phyloP scores from a whole-genome alignment of 805 yeast species.

The Nakazawaea laoshanensis region DNA sequence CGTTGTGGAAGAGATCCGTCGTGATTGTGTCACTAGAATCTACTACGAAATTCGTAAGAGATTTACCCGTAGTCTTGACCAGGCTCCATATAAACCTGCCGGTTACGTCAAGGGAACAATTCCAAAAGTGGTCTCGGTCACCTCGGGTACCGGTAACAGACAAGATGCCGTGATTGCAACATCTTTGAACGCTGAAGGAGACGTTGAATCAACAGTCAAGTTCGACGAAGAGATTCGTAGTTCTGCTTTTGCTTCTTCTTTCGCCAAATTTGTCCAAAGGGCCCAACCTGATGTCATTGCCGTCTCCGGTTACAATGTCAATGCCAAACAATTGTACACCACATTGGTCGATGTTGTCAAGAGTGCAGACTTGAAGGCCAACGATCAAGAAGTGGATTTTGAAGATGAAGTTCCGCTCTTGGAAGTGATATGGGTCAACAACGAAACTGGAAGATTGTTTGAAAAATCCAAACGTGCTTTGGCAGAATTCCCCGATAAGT shows the following conservation, averaged over 20 bases:
- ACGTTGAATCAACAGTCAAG: slow-evolving; percentile 66
- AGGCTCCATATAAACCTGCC: slow-evolving; percentile 86
- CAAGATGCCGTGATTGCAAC: slow-evolving; percentile 84
- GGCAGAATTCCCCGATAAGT: slow-evolving; percentile 76
- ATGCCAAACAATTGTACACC: slow-evolving; percentile 50
- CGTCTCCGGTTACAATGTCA: slow-evolving; percentile 79
- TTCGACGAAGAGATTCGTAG: slow-evolving; percentile 67
- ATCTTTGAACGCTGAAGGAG: slow-evolving; percentile 71
- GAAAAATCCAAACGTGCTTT: slow-evolving; percentile 72
- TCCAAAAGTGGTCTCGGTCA: slow-evolving; percentile 75
- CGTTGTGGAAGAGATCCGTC: slow-evolving; percentile 74
- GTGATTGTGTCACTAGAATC: slow-evolving; percentile 65
- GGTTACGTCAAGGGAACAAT: slow-evolving; percentile 72
- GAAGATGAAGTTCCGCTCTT: slow-evolving; percentile 39
- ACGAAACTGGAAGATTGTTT: slow-evolving; percentile 86
- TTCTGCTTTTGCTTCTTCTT: slow-evolving; percentile 55
- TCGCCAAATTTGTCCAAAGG: slow-evolving; percentile 50
- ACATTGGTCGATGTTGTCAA: slow-evolving; percentile 48
- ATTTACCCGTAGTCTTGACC: slow-evolving; percentile 70
- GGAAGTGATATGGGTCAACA: slow-evolving; percentile 76
- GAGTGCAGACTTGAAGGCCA: slow-evolving; percentile 43
- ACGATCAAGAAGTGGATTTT: slow-evolving; percentile 31
- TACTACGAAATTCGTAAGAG: slow-evolving; percentile 61
- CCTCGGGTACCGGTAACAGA: slow-evolving; percentile 81
- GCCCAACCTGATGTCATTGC: slow-evolving; percentile 86